Base-by-base conservation (phyloP, 2,329 filamentous ascomycete species). In the Chaetomiaceae sp. region DNA sequence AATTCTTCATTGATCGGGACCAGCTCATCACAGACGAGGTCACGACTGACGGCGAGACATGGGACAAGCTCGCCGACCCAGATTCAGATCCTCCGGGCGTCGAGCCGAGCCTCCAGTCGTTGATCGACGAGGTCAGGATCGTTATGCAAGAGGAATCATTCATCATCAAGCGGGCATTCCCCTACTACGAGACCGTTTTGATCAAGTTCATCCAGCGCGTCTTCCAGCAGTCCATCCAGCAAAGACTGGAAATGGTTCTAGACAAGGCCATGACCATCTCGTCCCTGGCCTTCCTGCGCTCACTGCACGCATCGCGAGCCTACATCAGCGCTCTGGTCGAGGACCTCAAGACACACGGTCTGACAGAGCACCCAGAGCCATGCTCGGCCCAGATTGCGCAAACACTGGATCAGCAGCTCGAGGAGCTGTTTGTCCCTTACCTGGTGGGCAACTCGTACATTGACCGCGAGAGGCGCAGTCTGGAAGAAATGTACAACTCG, bases 211-310 rank as follows among this genome's bases (percentile, higher is more conserved):
- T 99, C 47, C 94, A 99, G 70, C 82, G 94, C 61, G 87, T 99
- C 11, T 99, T 99, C 66, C 94, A 99, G 67, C 94, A 99, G 70
- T 97, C 92, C 1, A 91, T 99, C 58, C 95, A 99, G 71, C 92
- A 97, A 69, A 83, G 92, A 14, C 78, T 99, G 9, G 94, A 99
- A 68, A 89, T 95, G 83, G 91, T 99, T 3, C 76, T 99, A 44
- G 91, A 96, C 63, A 97, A 97, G 72, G 94, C 94, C 15, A 88
- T 89, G 60, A 89, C 88, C 5, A 85, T 97, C 15, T 99, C 95
- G 0, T 91, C 91, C 0, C 75, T 99, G 27, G 91, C 94, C 1
- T 99, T 96, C 67, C 73, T 99, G 27, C 84, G 94, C 56, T 94
- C 90, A 14, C 69, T 99, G 12, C 95, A 99, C 70, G 89, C 92